Percentiles rank a stretch among this genome's conserved stretches.
These are phyloP conservation scores for Boletus semigastroideus DNA, from an alignment of 1,284 basidiomycete species.

Conservation along the genomic window DNA sequence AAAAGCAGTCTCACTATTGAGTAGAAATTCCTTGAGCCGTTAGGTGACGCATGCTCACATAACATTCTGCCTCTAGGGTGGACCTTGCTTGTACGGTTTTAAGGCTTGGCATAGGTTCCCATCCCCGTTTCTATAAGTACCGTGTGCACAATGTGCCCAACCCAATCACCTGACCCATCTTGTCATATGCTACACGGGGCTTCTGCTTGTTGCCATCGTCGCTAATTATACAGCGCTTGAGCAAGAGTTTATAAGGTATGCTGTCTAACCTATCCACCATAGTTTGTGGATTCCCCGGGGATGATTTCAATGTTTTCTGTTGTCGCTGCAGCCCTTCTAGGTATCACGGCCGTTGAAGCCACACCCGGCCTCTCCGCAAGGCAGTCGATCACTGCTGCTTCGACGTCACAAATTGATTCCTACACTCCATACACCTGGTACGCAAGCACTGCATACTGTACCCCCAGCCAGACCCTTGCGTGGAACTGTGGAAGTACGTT, in stretches of 20 bases:
- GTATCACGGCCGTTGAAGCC: conserved; percentile 17
- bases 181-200: conserved; percentile 10
- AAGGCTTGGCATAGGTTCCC: background rate
- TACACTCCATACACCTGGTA: conserved; percentile 58
- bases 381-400: conserved; percentile 43
- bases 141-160: background rate
- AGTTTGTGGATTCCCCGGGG: background rate
- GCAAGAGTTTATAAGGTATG: background rate
- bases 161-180: background rate
- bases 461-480: conserved; percentile 41
- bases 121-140: background rate
- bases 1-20: background rate
- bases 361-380: conserved; percentile 28
- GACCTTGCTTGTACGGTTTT: background rate
- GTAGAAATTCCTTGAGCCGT: background rate
- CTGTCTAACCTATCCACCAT: background rate
- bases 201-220: background rate
- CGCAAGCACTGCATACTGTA: conserved; percentile 59
- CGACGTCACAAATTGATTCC: conserved; percentile 41
- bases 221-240: conserved; percentile 7
- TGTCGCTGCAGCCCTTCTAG: conserved; percentile 17
- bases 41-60: background rate
- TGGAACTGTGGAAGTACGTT: conserved; percentile 64
- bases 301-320: conserved; percentile 17
- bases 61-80: background rate